Percentiles rank a stretch among this genome's conserved stretches.
phyloP scores from a whole-genome alignment of 768 basidiomycete species.

The Serendipita sp. region DNA sequence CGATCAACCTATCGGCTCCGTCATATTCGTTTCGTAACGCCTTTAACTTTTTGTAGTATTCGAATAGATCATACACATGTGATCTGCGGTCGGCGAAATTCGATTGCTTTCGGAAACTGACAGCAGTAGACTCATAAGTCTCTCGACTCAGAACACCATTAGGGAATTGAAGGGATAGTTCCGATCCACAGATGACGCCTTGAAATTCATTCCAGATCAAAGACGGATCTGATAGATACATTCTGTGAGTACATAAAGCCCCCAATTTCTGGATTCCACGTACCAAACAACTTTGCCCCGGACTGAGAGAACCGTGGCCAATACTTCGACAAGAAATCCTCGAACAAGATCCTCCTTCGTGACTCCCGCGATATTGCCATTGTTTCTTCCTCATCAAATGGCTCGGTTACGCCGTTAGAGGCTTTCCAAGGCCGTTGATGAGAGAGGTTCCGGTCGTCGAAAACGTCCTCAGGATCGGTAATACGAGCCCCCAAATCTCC shows the following conservation, averaged over 20 bases:
- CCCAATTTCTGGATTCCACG: constrained; percentile 16
- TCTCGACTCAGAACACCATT: constrained; percentile 25
- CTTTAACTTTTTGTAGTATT: constrained; percentile 33
- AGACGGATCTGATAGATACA: constrained; percentile 31
- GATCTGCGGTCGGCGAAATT: constrained; percentile 36
- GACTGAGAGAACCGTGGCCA: constrained; percentile 43
- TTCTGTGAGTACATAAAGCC: too few relatives aligned
- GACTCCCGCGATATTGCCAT: constrained; percentile 25
- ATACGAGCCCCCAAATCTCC: constrained; percentile 18
- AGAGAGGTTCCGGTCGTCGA: constrained; percentile 1
- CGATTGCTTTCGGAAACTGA: constrained; percentile 36
- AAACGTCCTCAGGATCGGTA: constrained; percentile 11
- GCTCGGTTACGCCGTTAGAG: constrained; percentile 25
- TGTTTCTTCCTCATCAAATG: constrained; percentile 32
- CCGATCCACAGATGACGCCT: constrained; percentile 57
- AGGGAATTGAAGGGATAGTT: constrained; percentile 25
- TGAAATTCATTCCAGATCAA: constrained; percentile 46
- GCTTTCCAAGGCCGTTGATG: constrained; percentile 9
- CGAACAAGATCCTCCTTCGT: constrained; percentile 19
- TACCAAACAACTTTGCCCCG: constrained; percentile 38
- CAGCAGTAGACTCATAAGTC: constrained; percentile 24
- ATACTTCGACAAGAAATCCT: constrained; percentile 32
- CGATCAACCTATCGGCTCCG: constrained; percentile 38
- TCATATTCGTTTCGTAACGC: constrained; percentile 29
- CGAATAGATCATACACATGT: constrained; percentile 36